Evolutionary conservation across 192 early-diverging fungal species (phyloP).

Genomic region (Tieghemiomyces parasiticus): DNA sequence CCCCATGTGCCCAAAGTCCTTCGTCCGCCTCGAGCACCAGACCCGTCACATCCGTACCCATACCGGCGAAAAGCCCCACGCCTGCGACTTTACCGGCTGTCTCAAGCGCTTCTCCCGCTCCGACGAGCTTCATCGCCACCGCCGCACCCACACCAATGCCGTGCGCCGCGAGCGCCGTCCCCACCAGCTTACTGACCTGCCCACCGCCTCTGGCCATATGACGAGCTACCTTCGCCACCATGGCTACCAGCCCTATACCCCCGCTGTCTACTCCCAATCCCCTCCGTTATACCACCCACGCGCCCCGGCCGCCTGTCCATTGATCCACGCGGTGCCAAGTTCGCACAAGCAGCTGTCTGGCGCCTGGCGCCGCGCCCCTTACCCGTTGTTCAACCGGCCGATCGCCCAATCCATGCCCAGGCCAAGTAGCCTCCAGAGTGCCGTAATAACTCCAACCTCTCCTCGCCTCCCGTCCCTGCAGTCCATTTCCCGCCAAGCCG

Average conservation of each 20-base stretch:
- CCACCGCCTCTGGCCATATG: neutral
- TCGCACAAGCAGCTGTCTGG: no score
- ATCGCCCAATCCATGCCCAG: no score
- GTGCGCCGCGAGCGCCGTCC: constrained; percentile 9
- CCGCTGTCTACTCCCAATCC: neutral
- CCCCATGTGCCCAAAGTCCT: constrained; percentile 54
- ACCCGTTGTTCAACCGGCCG: no score
- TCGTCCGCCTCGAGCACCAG: constrained; percentile 64
- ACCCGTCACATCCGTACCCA: constrained; percentile 71
- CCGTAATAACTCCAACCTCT: no score
- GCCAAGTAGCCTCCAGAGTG: no score
- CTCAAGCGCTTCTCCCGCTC: constrained; percentile 64
- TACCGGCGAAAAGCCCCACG: constrained; percentile 73
- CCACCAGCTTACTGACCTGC: neutral
- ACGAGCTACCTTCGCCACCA: no score
- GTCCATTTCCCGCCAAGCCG: no score
- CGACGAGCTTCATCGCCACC: constrained; percentile 65
- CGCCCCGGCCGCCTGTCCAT: neutral
- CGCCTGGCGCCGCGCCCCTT: neutral
- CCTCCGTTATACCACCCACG: neutral
- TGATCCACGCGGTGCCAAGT: no score
- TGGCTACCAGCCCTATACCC: neutral
- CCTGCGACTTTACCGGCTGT: constrained; percentile 60
- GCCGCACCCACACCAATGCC: constrained; percentile 37
- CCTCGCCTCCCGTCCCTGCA: no score